Evolutionary conservation across 2,329 filamentous ascomycete genomes (phyloP), one percentile per base, ranked within the genome.

Genomic region (Aspergillus sp.): DNA sequence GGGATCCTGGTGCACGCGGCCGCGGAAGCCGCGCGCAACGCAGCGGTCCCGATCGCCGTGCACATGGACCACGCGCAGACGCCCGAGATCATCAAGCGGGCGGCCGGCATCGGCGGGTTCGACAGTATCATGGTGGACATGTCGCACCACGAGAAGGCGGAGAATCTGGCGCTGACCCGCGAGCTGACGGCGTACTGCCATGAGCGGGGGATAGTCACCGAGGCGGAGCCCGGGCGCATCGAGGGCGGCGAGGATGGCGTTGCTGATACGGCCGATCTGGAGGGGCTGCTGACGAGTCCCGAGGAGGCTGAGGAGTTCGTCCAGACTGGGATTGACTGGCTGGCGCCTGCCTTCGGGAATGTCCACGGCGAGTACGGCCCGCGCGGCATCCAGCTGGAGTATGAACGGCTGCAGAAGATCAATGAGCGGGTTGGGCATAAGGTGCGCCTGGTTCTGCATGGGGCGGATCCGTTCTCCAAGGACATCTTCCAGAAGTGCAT

Each of bases 51-150:
- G 15, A 59, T 81, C 19, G 69, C 71, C 15, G 62, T 81, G 27
- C 77, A 81, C 55, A 70, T 81, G 48, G 77, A 81, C 62, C 77
- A 81, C 57, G 74, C 73, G 17, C 77, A 80, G 56, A 72, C 69
- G 6, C 72, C 74, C 3, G 74, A 75, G 41, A 73, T 77, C 19
- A 74, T 80, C 41, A 69, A 71, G 11, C 64, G 61, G 4, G 76
- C 77, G 0, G 77, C 75, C 0, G 68, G 77, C 44, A 67, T 74
- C n/a, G 65, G 71, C 30, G 69, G 62, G 2, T 83, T 83, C 44
- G 80, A 84, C 56, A 74, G 70, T 41, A 82, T 85, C 52, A 84
- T 85, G 80, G 74, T 84, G 0, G 81, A 85, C 57, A 85, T 85
- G 79, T 75, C 69, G 36, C 80, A 84, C 51, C 75, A 80, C 49